These are phyloP conservation scores for Naumovozyma dairenensis DNA, from an alignment of 805 yeast species.

Conservation along the genomic window DNA sequence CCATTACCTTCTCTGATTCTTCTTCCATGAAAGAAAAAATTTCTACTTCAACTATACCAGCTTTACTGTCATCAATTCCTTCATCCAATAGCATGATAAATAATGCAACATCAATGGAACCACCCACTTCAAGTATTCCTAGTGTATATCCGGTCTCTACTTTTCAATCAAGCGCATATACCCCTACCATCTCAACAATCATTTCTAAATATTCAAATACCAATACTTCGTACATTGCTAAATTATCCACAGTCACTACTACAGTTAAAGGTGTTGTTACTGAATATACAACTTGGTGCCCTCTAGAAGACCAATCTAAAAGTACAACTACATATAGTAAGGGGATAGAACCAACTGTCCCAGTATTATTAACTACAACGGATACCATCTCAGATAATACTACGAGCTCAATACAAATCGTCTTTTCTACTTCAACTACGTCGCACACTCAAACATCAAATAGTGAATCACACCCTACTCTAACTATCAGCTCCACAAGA, in stretches of 20 bases:
- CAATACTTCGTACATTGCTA: conserved; percentile 1
- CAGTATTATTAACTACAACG: no score
- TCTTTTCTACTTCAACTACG: no score
- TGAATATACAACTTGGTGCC: conserved; percentile 31
- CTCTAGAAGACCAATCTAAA: conserved; percentile 18
- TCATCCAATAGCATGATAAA: background rate
- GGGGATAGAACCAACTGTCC: no score
- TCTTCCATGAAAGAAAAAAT: no score
- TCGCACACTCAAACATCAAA: no score
- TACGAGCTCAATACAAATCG: no score
- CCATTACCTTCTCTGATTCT: background rate
- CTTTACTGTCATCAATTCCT: background rate
- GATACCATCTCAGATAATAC: no score
- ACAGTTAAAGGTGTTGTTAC: conserved; percentile 21
- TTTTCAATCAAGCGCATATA: background rate
- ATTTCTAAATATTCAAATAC: background rate
- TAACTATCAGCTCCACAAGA: no score
- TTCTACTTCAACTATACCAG: conserved; percentile 4
- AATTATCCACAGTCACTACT: conserved; percentile 11
- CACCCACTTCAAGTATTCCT: background rate
- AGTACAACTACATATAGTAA: no score
- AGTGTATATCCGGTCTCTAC: background rate
- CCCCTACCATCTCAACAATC: background rate
- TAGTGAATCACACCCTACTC: no score
- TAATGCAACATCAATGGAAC: background rate